phyloP scores from a whole-genome alignment of 2,329 filamentous ascomycete genomes.

The Pseudogymnoascus sp. region DNA sequence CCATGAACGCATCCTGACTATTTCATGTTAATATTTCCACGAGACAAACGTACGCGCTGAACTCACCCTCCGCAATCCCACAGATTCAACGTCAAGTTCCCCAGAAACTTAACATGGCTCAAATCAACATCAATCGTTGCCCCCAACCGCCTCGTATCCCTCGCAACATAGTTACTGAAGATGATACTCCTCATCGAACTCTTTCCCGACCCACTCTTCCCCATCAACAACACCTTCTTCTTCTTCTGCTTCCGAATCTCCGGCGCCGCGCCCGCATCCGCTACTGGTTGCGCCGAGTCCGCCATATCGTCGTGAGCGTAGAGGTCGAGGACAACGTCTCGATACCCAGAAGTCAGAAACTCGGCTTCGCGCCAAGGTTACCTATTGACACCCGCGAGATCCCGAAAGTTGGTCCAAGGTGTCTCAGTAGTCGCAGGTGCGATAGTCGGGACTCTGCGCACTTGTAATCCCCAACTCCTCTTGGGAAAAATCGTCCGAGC shows the following conservation, averaged over 20 bases:
- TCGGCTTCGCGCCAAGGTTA: not conserved
- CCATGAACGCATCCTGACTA: conserved; percentile 95
- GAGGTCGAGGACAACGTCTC: not conserved
- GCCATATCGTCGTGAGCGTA: not conserved
- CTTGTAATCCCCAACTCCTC: not conserved
- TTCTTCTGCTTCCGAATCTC: conserved; percentile 56
- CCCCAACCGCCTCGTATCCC: conserved; percentile 84
- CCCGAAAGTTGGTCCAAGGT: not conserved
- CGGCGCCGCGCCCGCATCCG: conserved; percentile 9
- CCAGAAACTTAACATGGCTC: conserved; percentile 97
- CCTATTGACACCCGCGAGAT: not conserved
- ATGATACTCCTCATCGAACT: conserved; percentile 98
- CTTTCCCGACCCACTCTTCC: conserved; percentile 94
- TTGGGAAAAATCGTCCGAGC: not conserved
- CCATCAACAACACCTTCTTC: conserved; percentile 84
- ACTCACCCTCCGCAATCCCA: conserved; percentile 92
- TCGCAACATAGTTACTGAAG: conserved; percentile 97
- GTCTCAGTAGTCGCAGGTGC: not conserved
- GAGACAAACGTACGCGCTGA: not conserved
- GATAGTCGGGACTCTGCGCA: not conserved
- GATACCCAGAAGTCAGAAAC: not conserved
- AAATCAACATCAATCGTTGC: conserved; percentile 98
- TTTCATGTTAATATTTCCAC: not conserved
- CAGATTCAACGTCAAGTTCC: conserved; percentile 90
- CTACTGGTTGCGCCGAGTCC: conserved; percentile 1